Percentiles rank a stretch among this genome's conserved stretches.
These are phyloP conservation scores for Malbranchea zuffiana DNA, from an alignment of 2,329 filamentous ascomycete genomes.

Conservation along the genomic window DNA sequence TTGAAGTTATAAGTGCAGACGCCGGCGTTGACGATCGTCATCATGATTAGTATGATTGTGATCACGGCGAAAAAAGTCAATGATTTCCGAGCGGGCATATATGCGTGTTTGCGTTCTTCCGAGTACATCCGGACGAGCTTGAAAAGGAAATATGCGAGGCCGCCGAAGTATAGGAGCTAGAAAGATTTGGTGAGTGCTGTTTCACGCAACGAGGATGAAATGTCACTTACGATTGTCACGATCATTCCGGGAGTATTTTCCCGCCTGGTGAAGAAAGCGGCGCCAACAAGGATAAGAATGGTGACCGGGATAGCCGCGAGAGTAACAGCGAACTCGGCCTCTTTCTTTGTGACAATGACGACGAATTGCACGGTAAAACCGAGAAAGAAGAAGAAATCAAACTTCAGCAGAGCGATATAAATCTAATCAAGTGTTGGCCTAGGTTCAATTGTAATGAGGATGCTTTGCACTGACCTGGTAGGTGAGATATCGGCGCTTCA, in stretches of 20 bases:
- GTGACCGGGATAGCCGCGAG: conserved; percentile 84
- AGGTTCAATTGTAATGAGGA: conserved; percentile 1
- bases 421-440: conserved; percentile 47
- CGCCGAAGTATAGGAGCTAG: conserved; percentile 70
- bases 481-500: conserved; percentile 92
- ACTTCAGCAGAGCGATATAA: conserved; percentile 94
- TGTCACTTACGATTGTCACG: conserved; percentile 51
- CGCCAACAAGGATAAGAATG: conserved; percentile 73
- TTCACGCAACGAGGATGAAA: neutral
- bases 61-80: conserved; percentile 90
- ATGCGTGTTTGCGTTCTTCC: conserved; percentile 47
- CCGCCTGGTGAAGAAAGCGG: conserved; percentile 71
- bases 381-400: conserved; percentile 99
- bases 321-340: conserved; percentile 74
- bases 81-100: conserved; percentile 68
- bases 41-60: conserved; percentile 75
- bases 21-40: conserved; percentile 78
- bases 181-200: conserved; percentile 5
- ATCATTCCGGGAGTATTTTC: conserved; percentile 74
- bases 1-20: conserved; percentile 86
- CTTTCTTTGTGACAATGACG: conserved; percentile 66
- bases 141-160: conserved; percentile 91
- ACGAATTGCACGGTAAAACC: conserved; percentile 97
- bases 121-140: conserved; percentile 96
- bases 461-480: conserved; percentile 62